phyloP scores from a whole-genome alignment of 1,284 basidiomycete species.

The Stygiomarasmius scandens region DNA sequence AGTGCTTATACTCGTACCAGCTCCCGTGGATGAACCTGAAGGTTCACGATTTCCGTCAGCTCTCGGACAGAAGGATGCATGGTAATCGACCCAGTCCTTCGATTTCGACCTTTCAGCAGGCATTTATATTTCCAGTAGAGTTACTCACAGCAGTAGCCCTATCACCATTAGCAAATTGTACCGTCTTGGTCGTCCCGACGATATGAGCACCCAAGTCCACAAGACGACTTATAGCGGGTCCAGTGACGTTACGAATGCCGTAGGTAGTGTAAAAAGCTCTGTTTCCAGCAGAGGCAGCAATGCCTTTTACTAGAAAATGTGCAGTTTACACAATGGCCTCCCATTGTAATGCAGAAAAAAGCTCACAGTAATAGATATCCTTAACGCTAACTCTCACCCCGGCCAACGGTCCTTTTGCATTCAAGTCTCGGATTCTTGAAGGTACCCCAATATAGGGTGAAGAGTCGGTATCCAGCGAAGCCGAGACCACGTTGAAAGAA shows the following conservation, averaged over 20 bases:
- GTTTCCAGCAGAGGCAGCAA: slow-evolving; percentile 8
- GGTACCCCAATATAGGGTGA: slow-evolving; percentile 17
- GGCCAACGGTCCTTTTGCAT: slow-evolving; percentile 20
- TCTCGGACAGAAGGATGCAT: slow-evolving; percentile 13
- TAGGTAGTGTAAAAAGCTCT: slow-evolving; percentile 12
- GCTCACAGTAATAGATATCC: slow-evolving; percentile 11
- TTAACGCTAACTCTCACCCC: slow-evolving; percentile 13
- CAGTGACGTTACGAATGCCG: slow-evolving; percentile 5
- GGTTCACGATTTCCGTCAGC: slow-evolving; percentile 13
- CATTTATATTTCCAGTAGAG: no score
- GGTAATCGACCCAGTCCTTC: slow-evolving; percentile 17
- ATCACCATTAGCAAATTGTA: slow-evolving; percentile 16
- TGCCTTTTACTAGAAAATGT: slow-evolving; percentile 4
- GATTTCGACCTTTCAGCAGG: no score
- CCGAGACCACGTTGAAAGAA: slow-evolving; percentile 15
- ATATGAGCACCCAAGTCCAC: slow-evolving; percentile 11
- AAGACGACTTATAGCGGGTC: slow-evolving; percentile 11
- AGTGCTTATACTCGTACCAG: neutral
- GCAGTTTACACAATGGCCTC: no score
- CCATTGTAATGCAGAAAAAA: neutral
- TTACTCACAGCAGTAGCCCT: slow-evolving; percentile 11
- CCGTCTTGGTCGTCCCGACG: slow-evolving; percentile 12
- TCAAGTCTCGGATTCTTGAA: slow-evolving; percentile 3
- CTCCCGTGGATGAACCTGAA: slow-evolving; percentile 1
- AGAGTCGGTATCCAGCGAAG: slow-evolving; percentile 15